Conservation (phyloP, 164 flowering plant species). For the Brasenia schreberi region DNA sequence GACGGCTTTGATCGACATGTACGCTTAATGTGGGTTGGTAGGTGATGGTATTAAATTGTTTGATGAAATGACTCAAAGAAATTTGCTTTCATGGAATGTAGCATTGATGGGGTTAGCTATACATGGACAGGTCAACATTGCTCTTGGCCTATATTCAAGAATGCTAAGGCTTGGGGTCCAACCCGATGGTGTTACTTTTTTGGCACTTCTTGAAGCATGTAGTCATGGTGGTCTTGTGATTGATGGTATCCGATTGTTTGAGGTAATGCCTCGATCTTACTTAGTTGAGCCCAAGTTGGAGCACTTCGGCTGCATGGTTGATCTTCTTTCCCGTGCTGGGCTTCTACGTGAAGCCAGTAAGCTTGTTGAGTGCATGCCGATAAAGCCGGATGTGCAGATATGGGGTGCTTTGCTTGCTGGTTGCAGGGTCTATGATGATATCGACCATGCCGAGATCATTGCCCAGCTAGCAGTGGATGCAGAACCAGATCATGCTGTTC, state of each 20-base stretch:
- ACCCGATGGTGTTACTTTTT: constrained; percentile 6
- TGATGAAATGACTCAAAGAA: background rate
- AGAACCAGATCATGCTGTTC: constrained; percentile 4
- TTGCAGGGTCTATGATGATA: constrained; percentile 6
- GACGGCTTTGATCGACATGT: constrained; percentile 40
- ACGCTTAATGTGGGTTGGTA: constrained; percentile 38
- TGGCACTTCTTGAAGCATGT: constrained; percentile 3
- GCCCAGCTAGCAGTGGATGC: constrained; percentile 1
- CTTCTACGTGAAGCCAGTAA: constrained; percentile 3
- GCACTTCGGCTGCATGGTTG: constrained; percentile 8
- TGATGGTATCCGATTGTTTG: constrained; percentile 3
- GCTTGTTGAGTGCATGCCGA: constrained; percentile 2
- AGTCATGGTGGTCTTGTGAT: constrained; percentile 5
- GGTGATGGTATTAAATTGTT: constrained; percentile 1
- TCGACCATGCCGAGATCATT: background rate
- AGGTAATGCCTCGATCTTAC: background rate
- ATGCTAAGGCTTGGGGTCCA: constrained; percentile 3
- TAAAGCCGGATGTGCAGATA: constrained; percentile 4
- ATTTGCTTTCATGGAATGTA: constrained; percentile 5
- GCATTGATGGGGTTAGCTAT: constrained; percentile 4
- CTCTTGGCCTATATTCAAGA: constrained; percentile 2
- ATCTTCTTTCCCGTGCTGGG: constrained; percentile 7
- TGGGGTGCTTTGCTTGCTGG: constrained; percentile 9
- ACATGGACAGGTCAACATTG: constrained; percentile 3
- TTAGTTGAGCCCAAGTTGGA: constrained; percentile 2